Percentiles rank a stretch among this genome's conserved stretches.
These are phyloP conservation scores for Tilletia setariae DNA, from an alignment of 1,284 basidiomycete species.

Conservation along the genomic window DNA sequence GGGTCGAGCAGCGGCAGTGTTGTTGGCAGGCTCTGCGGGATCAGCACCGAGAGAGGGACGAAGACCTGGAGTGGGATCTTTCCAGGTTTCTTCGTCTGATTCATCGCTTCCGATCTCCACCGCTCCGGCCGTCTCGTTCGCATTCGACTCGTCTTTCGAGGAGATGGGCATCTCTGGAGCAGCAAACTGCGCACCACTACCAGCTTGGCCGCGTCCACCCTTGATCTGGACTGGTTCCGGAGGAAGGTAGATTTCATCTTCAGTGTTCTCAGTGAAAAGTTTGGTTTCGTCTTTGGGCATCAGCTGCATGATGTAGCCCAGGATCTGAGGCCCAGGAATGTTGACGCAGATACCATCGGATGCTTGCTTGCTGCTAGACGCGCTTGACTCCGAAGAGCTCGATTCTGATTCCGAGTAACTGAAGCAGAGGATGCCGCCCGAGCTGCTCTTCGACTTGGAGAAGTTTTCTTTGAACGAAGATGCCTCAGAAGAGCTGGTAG, in stretches of 20 bases:
- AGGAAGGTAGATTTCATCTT: not conserved
- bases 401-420: not conserved
- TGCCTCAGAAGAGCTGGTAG: not conserved
- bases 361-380: not conserved
- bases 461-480: not conserved
- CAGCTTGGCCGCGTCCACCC: not conserved
- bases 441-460: not conserved
- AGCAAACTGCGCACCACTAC: not conserved
- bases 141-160: not conserved
- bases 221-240: not conserved
- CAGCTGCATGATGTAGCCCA: conserved; percentile 14
- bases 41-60: not conserved
- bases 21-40: not conserved
- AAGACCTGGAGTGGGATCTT: not conserved
- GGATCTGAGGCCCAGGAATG: conserved; percentile 12
- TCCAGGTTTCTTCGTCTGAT: not conserved
- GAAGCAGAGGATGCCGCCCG: conserved; percentile 13
- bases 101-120: not conserved
- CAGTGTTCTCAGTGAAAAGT: not conserved
- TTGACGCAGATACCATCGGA: not conserved
- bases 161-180: not conserved
- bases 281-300: not conserved
- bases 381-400: too few relatives aligned
- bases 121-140: not conserved
- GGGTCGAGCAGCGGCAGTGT: not conserved